Evolutionary conservation across 2,329 filamentous ascomycete species (phyloP).

Genomic region (Fusarium veterinarium): DNA sequence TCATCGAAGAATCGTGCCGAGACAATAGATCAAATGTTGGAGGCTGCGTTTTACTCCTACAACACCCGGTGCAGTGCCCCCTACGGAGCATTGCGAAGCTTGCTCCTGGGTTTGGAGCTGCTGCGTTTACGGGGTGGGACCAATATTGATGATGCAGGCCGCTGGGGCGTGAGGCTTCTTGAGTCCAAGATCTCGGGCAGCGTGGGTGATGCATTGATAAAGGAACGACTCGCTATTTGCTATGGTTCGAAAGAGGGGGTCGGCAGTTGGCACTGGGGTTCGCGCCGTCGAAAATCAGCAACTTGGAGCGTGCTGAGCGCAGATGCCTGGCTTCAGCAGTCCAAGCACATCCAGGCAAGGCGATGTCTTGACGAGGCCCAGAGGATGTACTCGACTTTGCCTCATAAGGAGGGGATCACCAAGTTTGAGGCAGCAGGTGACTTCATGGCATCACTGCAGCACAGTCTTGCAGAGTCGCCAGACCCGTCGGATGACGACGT

Average conservation of each 20-base stretch:
- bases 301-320: slow-evolving; percentile 88
- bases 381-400: slow-evolving; percentile 63
- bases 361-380: slow-evolving; percentile 78
- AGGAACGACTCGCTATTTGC: slow-evolving; percentile 86
- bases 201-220: slow-evolving; percentile 83
- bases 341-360: slow-evolving; percentile 82
- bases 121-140: slow-evolving; percentile 82
- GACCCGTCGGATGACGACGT: slow-evolving; percentile 47
- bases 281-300: slow-evolving; percentile 83
- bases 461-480: slow-evolving; percentile 61
- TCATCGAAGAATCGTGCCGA: slow-evolving; percentile 83
- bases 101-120: slow-evolving; percentile 83
- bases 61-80: slow-evolving; percentile 83
- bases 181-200: slow-evolving; percentile 80
- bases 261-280: slow-evolving; percentile 75
- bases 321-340: slow-evolving; percentile 83
- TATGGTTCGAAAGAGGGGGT: slow-evolving; percentile 79
- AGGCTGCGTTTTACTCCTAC: slow-evolving; percentile 93
- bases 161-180: slow-evolving; percentile 83
- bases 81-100: slow-evolving; percentile 82
- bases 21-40: slow-evolving; percentile 85
- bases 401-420: slow-evolving; percentile 62
- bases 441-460: slow-evolving; percentile 64
- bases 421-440: slow-evolving; percentile 63
- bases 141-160: slow-evolving; percentile 85